Evolutionary conservation across 192 early-diverging fungal genomes (phyloP).

Genomic region (Mortierella antarctica): DNA sequence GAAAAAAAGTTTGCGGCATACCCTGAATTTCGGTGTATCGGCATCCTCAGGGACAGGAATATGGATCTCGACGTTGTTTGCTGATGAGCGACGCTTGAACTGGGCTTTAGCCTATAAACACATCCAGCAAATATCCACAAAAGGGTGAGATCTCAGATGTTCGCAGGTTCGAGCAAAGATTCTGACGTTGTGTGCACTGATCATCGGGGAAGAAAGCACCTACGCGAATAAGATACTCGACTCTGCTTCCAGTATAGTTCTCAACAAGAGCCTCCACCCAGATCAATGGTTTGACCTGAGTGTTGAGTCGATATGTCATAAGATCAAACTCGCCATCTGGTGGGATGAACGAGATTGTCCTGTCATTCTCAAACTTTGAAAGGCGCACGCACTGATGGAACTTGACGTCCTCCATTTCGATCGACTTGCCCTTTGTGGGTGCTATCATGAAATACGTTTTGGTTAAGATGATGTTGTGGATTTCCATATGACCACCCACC

Average conservation of each 20-base stretch:
- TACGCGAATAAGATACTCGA: conserved; percentile 92
- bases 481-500: neutral
- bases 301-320: conserved; percentile 89
- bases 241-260: conserved; percentile 89
- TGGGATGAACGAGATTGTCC: conserved; percentile 90
- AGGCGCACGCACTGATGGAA: conserved; percentile 94
- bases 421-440: conserved; percentile 77
- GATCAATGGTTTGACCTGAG: conserved; percentile 86
- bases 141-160: neutral
- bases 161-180: neutral
- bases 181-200: neutral
- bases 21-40: conserved; percentile 96
- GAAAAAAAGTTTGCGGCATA: conserved; percentile 20
- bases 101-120: conserved; percentile 86
- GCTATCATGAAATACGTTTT: conserved; percentile 15
- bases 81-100: conserved; percentile 97
- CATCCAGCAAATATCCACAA: neutral
- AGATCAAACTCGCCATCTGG: conserved; percentile 94
- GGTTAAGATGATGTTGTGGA: neutral
- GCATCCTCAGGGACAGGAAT: conserved; percentile 99
- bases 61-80: conserved; percentile 97
- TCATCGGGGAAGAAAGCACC: neutral
- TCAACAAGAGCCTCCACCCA: conserved; percentile 88
- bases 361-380: conserved; percentile 87
- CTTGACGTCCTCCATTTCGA: conserved; percentile 92